Percentiles rank a stretch among this genome's conserved stretches.
Conservation (phyloP, 495 filamentous ascomycete species). For the Friedmanniomyces simplex region DNA sequence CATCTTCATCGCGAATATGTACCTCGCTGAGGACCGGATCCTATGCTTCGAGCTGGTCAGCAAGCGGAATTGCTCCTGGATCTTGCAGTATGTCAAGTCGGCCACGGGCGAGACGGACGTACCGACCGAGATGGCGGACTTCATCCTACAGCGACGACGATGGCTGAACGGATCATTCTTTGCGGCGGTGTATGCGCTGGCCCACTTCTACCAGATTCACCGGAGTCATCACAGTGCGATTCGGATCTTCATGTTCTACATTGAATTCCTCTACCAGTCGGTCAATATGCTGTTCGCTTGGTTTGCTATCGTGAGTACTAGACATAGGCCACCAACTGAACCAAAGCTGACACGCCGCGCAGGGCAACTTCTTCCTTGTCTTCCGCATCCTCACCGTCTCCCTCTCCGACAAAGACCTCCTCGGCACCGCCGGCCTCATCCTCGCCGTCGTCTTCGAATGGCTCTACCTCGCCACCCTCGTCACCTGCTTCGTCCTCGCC, state of each 20-base stretch:
- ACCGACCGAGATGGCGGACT: conserved; percentile 85
- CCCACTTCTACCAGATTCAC: conserved; percentile 90
- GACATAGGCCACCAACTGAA: not conserved
- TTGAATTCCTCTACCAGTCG: conserved; percentile 91
- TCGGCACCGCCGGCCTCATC: conserved; percentile 64
- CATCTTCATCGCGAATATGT: conserved; percentile 99
- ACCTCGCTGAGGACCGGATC: conserved; percentile 97
- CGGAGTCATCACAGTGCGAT: conserved; percentile 80
- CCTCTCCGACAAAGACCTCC: conserved; percentile 53
- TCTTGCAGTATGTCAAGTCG: conserved; percentile 95
- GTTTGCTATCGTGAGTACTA: conserved; percentile 68
- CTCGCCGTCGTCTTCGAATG: conserved; percentile 89
- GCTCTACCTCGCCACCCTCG: conserved; percentile 83
- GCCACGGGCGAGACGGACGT: conserved; percentile 96
- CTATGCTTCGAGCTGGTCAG: conserved; percentile 97
- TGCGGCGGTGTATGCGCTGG: conserved; percentile 89
- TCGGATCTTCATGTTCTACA: conserved; percentile 75
- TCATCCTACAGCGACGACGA: conserved; percentile 90
- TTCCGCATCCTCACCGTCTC: conserved; percentile 93
- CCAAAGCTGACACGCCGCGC: not conserved
- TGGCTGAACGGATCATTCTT: conserved; percentile 99
- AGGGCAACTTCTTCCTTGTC: conserved; percentile 97
- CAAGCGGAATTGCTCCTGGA: conserved; percentile 94
- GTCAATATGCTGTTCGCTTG: conserved; percentile 97
- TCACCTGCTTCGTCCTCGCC: conserved; percentile 90